These are phyloP conservation scores for Leptographium procerum DNA, from an alignment of 2,329 filamentous ascomycete genomes.

Conservation along the genomic window DNA sequence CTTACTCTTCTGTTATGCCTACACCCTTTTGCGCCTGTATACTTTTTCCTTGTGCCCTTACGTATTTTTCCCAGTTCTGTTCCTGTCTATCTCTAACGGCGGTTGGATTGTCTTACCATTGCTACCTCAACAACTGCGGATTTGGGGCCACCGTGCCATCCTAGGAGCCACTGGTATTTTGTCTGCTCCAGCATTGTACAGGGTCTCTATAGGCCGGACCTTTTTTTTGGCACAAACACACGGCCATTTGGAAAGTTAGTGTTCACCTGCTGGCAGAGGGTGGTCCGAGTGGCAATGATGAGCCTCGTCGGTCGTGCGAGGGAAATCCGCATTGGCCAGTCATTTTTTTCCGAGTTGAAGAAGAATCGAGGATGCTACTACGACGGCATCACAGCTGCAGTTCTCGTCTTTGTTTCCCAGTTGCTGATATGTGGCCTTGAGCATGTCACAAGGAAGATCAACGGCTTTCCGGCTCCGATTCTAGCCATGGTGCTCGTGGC, in stretches of 20 bases:
- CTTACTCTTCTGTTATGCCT: neutral
- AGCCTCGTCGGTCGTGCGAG: neutral
- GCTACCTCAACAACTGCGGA: too few relatives aligned
- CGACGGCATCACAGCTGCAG: slow-evolving; percentile 21
- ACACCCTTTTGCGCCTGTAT: neutral
- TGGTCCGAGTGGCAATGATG: neutral
- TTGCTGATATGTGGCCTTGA: slow-evolving; percentile 35
- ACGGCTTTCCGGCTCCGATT: slow-evolving; percentile 36
- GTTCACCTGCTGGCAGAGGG: neutral
- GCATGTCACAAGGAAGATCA: slow-evolving; percentile 19
- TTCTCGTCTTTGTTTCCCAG: slow-evolving; percentile 30
- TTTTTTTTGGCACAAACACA: too few relatives aligned
- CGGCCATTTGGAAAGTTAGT: neutral
- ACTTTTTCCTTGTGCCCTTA: neutral
- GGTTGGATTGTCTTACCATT: neutral
- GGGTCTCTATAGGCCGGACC: neutral
- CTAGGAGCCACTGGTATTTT: too few relatives aligned
- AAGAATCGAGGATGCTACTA: slow-evolving; percentile 2
- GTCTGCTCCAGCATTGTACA: too few relatives aligned
- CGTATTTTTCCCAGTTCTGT: neutral
- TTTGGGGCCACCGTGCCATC: too few relatives aligned
- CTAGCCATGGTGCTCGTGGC: slow-evolving; percentile 34
- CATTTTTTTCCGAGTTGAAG: neutral
- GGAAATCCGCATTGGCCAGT: neutral
- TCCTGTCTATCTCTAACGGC: neutral